Base-by-base conservation (phyloP, 2,329 filamentous ascomycete genomes). In the Fusarium keratoplasticum region DNA sequence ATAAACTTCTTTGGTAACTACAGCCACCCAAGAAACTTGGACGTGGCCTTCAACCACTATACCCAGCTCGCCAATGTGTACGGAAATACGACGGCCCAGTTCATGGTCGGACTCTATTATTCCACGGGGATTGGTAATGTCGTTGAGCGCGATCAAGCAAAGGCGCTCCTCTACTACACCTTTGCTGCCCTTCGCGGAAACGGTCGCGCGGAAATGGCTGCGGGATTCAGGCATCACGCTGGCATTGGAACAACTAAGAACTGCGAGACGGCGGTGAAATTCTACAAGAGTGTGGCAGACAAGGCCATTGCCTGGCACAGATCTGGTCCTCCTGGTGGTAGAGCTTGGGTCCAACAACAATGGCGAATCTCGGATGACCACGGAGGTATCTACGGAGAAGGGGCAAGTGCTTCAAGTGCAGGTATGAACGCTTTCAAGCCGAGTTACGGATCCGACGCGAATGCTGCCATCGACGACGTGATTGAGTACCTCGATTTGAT, bases 1-100 rank as follows among this genome's bases (percentile, higher is more conserved):
- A 92, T 99, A 88, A 98, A 97, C 85, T 98, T 98, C 83, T 95
- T 96, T 79, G 96, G 96, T 81, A 98, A 98, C 83, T 97, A 93
- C 83, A 93, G 94, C 25, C 89, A 98, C 79, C 95, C 96, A 2
- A 89, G 92, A 73, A 91, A 98, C 80, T 95, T 98, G 76, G 87
- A 89, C 35, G 87, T 90, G 57, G 94, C 96, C 0, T 98, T 97
- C 81, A 87, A 89, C 74, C 89, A 94, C 84, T 99, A 98, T 83
- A 87, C 93, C 71, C 88, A 92, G 70, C 88, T 99, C 63, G 94
- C 96, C 4, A 87, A 88, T 20, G 82, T 92, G 68, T 89, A 93
- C 74, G 96, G 96, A 52, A 98, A 99, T 82, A 93, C 91, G 74
- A 97, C 96, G 14, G 96, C 96, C 2, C 95, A 98, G 82, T 93